Evolutionary conservation across 768 basidiomycete genomes (phyloP).

Genomic region (Macrolepiota albuminosa): DNA sequence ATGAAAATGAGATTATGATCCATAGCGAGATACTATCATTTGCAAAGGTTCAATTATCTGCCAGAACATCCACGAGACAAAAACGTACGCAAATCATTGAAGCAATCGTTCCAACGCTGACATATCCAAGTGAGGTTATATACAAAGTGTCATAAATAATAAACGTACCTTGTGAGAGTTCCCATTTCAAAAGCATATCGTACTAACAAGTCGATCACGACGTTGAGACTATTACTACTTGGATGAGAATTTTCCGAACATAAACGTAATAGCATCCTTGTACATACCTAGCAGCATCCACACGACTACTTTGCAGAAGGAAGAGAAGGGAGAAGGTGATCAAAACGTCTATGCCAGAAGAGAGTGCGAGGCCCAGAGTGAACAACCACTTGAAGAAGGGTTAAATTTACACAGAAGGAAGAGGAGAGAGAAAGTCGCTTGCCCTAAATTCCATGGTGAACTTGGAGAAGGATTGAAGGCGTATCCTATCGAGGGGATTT

Average conservation of each 20-base stretch:
- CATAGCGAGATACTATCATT: slow-evolving; percentile 5
- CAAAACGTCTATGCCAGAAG: slow-evolving; percentile 34
- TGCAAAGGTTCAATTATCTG: neutral
- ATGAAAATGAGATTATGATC: slow-evolving; percentile 31
- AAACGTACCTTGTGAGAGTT: slow-evolving; percentile 31
- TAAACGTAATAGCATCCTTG: neutral
- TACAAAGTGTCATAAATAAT: neutral
- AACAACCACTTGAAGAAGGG: slow-evolving; percentile 33
- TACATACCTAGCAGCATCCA: slow-evolving; percentile 25
- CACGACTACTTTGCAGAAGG: slow-evolving; percentile 28
- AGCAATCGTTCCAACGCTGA: slow-evolving; percentile 9
- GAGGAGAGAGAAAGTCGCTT: neutral
- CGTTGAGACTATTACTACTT: neutral
- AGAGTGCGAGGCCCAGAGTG: slow-evolving; percentile 37
- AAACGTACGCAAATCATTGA: slow-evolving; percentile 11
- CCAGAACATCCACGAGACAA: neutral
- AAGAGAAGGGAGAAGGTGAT: slow-evolving; percentile 31
- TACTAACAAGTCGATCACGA: slow-evolving; percentile 9
- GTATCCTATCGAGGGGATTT: slow-evolving; percentile 15
- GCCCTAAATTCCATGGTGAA: slow-evolving; percentile 16
- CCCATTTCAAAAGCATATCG: slow-evolving; percentile 38
- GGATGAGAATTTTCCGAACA: neutral
- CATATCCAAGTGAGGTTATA: neutral
- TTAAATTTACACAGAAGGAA: neutral
- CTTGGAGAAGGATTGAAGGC: slow-evolving; percentile 12